These are phyloP conservation scores for Colletotrichum scovillei DNA, from an alignment of 2,329 filamentous ascomycete genomes.

Conservation along the genomic window DNA sequence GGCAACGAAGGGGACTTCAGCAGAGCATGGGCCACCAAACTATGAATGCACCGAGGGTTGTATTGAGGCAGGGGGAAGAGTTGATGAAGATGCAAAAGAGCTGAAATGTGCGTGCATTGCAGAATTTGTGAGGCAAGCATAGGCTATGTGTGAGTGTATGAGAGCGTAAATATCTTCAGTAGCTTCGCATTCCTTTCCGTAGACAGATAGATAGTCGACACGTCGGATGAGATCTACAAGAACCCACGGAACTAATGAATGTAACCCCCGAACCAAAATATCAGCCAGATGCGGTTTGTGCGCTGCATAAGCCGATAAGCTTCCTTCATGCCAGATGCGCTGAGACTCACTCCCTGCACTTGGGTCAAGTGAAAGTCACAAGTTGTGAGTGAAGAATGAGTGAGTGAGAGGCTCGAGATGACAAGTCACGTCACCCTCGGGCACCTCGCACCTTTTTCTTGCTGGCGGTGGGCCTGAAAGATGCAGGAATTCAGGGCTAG, in stretches of 20 bases:
- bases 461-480: conserved; percentile 3
- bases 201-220: not conserved
- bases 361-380: not conserved
- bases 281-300: not conserved
- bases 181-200: not conserved
- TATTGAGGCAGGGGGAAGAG: not conserved
- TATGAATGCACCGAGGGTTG: not conserved
- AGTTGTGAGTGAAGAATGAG: not conserved
- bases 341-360: not conserved
- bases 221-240: not conserved
- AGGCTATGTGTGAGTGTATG: not conserved
- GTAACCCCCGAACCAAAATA: not conserved
- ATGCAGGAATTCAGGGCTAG: not conserved
- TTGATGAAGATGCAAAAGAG: not conserved
- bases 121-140: not conserved
- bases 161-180: not conserved
- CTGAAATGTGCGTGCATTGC: not conserved
- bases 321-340: not conserved
- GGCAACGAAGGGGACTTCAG: not conserved
- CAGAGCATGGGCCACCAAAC: not conserved
- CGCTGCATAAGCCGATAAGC: not conserved
- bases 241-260: not conserved
- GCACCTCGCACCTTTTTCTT: not conserved
- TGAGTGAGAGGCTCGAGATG: not conserved
- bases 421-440: not conserved